Conservation (phyloP, 805 yeast species). For the Candida coquimbonensis region DNA sequence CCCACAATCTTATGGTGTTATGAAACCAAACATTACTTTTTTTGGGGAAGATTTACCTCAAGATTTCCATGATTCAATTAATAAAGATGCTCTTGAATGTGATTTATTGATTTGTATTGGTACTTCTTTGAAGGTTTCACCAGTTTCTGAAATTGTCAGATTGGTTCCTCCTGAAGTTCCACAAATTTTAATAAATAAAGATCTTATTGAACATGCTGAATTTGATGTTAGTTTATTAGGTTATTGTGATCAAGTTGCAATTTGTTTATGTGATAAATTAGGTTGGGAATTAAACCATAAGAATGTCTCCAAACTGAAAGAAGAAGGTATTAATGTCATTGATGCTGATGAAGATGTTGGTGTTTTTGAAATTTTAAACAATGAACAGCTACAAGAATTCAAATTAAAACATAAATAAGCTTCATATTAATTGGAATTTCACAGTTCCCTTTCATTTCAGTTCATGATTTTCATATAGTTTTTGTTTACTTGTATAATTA, state of each 20-base stretch:
- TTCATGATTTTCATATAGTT: too few species aligned
- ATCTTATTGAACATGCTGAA: conserved; percentile 66
- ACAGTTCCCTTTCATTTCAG: too few species aligned
- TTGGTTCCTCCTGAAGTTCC: conserved; percentile 68
- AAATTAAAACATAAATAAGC: neutral
- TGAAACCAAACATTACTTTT: conserved; percentile 90
- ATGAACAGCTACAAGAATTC: conserved; percentile 15
- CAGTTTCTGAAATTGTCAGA: conserved; percentile 84
- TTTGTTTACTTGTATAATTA: neutral
- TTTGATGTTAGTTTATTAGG: conserved; percentile 78
- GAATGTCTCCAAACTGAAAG: conserved; percentile 33
- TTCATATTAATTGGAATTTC: too few species aligned
- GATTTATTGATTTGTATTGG: conserved; percentile 83
- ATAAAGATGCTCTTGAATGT: conserved; percentile 57
- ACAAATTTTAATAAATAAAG: conserved; percentile 72
- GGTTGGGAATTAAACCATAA: conserved; percentile 57
- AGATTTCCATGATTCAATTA: conserved; percentile 52
- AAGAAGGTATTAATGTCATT: conserved; percentile 25
- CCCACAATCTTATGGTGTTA: conserved; percentile 60
- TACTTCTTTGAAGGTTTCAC: conserved; percentile 87
- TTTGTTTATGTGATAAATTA: conserved; percentile 49
- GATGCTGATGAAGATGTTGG: conserved; percentile 27
- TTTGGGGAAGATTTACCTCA: conserved; percentile 82
- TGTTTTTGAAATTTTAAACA: conserved; percentile 28
- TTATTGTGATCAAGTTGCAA: conserved; percentile 75